Evolutionary conservation across 148 eudicot genomes (phyloP).

Genomic region (Oxyria digyna): DNA sequence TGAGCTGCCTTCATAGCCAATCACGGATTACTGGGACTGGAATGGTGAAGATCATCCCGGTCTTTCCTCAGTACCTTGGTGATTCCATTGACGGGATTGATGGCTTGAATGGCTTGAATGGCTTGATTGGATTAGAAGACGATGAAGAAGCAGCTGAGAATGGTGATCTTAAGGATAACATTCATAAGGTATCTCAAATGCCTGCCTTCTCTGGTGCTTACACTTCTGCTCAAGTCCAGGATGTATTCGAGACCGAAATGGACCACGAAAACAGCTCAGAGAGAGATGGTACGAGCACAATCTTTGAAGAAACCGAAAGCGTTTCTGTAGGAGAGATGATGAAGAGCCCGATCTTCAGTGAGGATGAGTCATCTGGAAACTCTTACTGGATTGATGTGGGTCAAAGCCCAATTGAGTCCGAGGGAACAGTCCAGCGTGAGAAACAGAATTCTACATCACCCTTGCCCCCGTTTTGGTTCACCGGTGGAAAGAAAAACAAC

Average conservation of each 20-base stretch:
- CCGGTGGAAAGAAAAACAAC: slow-evolving; percentile 34
- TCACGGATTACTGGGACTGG: slow-evolving; percentile 84
- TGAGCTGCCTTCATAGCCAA: slow-evolving; percentile 78
- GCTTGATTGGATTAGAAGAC: slow-evolving; percentile 34
- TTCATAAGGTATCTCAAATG: slow-evolving; percentile 46
- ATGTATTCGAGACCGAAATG: slow-evolving; percentile 87
- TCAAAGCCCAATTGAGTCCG: slow-evolving; percentile 75
- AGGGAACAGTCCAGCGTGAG: slow-evolving; percentile 29
- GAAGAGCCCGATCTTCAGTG: slow-evolving; percentile 93
- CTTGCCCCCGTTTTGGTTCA: slow-evolving; percentile 58
- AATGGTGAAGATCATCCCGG: slow-evolving; percentile 84
- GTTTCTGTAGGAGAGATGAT: slow-evolving; percentile 84
- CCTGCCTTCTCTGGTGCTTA: slow-evolving; percentile 97
- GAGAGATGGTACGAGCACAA: slow-evolving; percentile 77
- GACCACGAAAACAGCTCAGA: slow-evolving; percentile 85
- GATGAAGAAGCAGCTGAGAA: slow-evolving; percentile 49
- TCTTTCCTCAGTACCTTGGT: slow-evolving; percentile 67
- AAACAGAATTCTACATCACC: slow-evolving; percentile 40
- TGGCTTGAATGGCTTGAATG: slow-evolving; percentile 46
- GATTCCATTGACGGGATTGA: slow-evolving; percentile 75
- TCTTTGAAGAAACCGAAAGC: slow-evolving; percentile 83
- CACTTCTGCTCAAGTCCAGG: slow-evolving; percentile 84
- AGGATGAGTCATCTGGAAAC: slow-evolving; percentile 94
- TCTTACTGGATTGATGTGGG: slow-evolving; percentile 95
- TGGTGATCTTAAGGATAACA: slow-evolving; percentile 42